Base-by-base conservation (phyloP, 177 flowering plant genomes). In the Telopea speciosissima region DNA sequence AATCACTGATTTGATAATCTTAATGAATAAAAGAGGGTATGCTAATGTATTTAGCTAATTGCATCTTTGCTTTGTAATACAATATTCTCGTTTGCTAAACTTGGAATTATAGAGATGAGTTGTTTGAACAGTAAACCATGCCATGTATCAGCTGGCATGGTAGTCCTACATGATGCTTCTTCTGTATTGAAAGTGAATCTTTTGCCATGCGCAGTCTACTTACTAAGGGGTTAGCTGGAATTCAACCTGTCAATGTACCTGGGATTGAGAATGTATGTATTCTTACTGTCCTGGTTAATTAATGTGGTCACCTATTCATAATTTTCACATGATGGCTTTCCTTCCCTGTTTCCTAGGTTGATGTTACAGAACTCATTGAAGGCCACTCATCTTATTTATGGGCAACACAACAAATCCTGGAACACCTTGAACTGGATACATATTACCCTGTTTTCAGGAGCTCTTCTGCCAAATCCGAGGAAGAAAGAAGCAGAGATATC, bases 361-460 rank as follows among this genome's bases (percentile, higher is more conserved):
- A 93, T 79, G 95, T 88, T 9, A 96, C 97, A 11, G 82, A 86
- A 66, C 70, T 87, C 25, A 81, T 93, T 69, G 96, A 93, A 78
- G 98, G 97, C 9, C 99, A 96, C 80, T 91, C 98, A 26, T 89
- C 99, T 25, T 96, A 93, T 70, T 84, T 93, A 17, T 90, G 96
- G 94, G 81, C 81, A 13, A 85, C 97, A 11, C 86, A 84, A 28
- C 81, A 83, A 70, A 89, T 93, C 42, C 70, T 96, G 63, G 87
- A 90, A 31, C 86, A 63, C 65, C 96, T 96, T 54, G 96, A 96
- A 63, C 72, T 93, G 73, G 96, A 96, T 65, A 72, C 88, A 8
- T 90, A 83, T 62, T 90, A 78, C 78, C 99, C 96, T 58, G 87
- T 89, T 71, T 91, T 85, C 73, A 80, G 67, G 36, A 76, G 66